Evolutionary conservation across 2,329 filamentous ascomycete genomes (phyloP).

Genomic region (Periglandula ipomoeae): DNA sequence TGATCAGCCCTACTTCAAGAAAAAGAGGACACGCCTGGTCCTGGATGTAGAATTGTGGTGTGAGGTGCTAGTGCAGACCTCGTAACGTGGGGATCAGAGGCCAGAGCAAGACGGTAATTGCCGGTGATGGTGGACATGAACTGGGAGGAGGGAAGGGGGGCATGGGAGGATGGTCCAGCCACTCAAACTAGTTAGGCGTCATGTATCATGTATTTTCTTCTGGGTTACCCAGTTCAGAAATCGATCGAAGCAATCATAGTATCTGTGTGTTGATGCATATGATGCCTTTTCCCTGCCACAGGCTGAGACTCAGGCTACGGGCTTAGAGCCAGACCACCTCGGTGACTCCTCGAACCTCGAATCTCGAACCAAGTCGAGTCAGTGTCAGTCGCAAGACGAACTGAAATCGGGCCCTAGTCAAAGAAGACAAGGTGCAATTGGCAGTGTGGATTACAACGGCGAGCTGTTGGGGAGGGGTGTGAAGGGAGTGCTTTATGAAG

Average conservation of each 20-base stretch:
- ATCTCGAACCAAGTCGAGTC: conserved; percentile 1
- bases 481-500: conserved; percentile 1
- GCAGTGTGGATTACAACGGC: background rate
- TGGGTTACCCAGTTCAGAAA: background rate
- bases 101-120: background rate
- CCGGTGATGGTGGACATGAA: background rate
- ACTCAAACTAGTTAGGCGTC: background rate
- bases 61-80: background rate
- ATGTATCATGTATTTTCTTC: background rate
- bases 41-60: background rate
- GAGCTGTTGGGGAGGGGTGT: background rate
- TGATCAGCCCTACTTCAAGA: conserved; percentile 4
- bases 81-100: background rate
- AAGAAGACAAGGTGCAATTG: background rate
- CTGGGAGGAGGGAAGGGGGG: background rate
- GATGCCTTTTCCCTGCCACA: background rate
- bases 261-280: background rate
- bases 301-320: background rate
- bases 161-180: background rate
- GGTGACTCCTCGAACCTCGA: background rate
- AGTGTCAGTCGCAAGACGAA: background rate
- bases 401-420: background rate
- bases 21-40: background rate
- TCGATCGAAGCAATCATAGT: background rate
- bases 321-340: background rate